These are phyloP conservation scores for Yarrowia osloensis DNA, from an alignment of 805 yeast genomes.

Conservation along the genomic window DNA sequence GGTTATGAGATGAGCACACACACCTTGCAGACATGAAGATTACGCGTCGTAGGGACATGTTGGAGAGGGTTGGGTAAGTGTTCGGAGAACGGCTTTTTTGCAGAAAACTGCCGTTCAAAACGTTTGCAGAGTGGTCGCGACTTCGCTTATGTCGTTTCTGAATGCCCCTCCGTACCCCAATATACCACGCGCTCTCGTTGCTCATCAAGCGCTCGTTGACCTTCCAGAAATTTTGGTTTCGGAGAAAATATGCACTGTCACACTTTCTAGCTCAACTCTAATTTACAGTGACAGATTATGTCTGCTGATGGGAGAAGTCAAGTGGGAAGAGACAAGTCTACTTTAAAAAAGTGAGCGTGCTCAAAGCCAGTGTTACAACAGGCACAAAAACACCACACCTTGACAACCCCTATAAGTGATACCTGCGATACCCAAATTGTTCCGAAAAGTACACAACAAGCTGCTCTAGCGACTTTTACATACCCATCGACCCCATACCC, in stretches of 20 bases:
- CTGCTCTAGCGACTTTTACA: too few relatives aligned
- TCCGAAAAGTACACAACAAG: too few relatives aligned
- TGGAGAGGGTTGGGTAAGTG: not conserved
- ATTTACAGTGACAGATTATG: not conserved
- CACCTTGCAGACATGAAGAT: conserved; percentile 12
- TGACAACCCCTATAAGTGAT: not conserved
- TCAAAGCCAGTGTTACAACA: not conserved
- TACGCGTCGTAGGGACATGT: conserved; percentile 3
- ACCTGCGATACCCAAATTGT: not conserved
- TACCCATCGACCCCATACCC: not conserved
- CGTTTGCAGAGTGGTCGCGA: too few relatives aligned
- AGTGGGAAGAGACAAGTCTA: not conserved
- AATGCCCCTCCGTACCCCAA: not conserved
- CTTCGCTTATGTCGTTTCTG: not conserved
- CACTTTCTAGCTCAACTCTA: not conserved
- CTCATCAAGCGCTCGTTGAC: conserved; percentile 4
- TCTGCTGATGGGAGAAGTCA: not conserved
- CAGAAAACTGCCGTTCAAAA: too few relatives aligned
- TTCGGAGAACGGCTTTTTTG: too few relatives aligned
- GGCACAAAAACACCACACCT: too few relatives aligned
- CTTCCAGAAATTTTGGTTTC: conserved; percentile 7
- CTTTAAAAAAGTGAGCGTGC: not conserved
- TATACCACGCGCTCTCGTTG: not conserved
- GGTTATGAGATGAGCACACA: not conserved
- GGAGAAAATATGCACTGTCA: conserved; percentile 21